Evolutionary conservation across 2,329 filamentous ascomycete genomes (phyloP).

Genomic region (Pyrenophora teres): DNA sequence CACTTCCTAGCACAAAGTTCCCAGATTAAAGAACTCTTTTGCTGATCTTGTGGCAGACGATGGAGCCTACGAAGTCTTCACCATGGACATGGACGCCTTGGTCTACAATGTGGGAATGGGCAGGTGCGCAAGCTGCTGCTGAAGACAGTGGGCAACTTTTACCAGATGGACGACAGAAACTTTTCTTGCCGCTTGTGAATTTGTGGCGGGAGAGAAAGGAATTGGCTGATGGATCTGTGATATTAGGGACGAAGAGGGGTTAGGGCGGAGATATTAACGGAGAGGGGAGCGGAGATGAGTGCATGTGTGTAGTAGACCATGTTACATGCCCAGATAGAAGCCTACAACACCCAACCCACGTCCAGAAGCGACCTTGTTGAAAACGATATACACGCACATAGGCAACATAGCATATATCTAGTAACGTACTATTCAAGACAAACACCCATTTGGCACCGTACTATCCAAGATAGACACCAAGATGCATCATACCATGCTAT

Average conservation of each 20-base stretch:
- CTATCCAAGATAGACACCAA: too few relatives aligned
- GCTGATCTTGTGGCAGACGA: constrained; percentile 22
- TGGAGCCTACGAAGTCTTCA: constrained; percentile 61
- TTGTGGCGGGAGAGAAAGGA: constrained; percentile 46
- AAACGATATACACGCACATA: too few relatives aligned
- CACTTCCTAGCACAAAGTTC: too few relatives aligned
- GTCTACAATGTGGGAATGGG: constrained; percentile 52
- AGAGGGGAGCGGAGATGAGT: too few relatives aligned
- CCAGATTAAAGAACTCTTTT: too few relatives aligned
- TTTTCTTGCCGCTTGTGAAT: constrained; percentile 57
- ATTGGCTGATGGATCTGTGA: constrained; percentile 8
- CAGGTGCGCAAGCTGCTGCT: constrained; percentile 38
- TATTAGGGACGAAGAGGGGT: background rate
- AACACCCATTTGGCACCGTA: too few relatives aligned
- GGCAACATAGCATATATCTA: too few relatives aligned
- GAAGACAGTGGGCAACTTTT: constrained; percentile 13
- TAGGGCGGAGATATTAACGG: background rate
- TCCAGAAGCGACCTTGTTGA: too few relatives aligned
- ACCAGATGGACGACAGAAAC: constrained; percentile 10
- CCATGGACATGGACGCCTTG: constrained; percentile 60
- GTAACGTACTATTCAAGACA: too few relatives aligned
- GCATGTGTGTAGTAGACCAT: too few relatives aligned
- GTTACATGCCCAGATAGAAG: too few relatives aligned
- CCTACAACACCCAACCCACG: too few relatives aligned
- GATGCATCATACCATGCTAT: background rate